Conservation (phyloP, 345 rosid genomes). For the Citrus unshiu region DNA sequence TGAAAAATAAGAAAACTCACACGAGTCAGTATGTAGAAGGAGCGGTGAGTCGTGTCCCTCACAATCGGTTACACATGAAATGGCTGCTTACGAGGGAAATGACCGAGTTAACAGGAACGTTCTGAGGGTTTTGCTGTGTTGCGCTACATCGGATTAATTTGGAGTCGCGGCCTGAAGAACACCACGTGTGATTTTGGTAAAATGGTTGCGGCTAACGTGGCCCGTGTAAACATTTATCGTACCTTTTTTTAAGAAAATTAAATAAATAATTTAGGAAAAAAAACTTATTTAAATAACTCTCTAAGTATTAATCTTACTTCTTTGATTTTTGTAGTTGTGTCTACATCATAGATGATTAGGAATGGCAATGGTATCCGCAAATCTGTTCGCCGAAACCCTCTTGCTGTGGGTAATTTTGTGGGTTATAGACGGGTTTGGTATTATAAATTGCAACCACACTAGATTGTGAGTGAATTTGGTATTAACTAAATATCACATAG, state of each 20-base stretch:
- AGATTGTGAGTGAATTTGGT: fast-evolving
- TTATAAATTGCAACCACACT: too few relatives aligned
- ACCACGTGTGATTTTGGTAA: background rate
- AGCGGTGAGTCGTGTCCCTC: background rate
- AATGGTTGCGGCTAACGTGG: background rate
- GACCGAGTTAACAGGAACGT: background rate
- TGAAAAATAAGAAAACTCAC: background rate
- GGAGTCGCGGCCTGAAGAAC: background rate
- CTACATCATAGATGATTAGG: too few relatives aligned
- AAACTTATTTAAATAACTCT: too few relatives aligned
- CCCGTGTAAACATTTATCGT: too few relatives aligned
- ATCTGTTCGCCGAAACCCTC: fast-evolving
- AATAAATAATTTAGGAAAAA: too few relatives aligned
- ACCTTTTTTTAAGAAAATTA: too few relatives aligned
- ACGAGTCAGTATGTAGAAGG: background rate
- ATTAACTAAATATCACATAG: too few relatives aligned
- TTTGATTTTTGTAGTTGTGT: too few relatives aligned
- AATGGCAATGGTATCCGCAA: fast-evolving
- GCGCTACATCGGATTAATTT: background rate
- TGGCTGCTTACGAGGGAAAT: background rate
- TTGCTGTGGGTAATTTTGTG: too few relatives aligned
- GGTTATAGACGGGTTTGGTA: too few relatives aligned
- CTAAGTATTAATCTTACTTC: too few relatives aligned
- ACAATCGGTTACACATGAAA: background rate
- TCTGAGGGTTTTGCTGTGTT: background rate